Conservation (phyloP, 805 yeast species). For the Candida nonsorbophila region DNA sequence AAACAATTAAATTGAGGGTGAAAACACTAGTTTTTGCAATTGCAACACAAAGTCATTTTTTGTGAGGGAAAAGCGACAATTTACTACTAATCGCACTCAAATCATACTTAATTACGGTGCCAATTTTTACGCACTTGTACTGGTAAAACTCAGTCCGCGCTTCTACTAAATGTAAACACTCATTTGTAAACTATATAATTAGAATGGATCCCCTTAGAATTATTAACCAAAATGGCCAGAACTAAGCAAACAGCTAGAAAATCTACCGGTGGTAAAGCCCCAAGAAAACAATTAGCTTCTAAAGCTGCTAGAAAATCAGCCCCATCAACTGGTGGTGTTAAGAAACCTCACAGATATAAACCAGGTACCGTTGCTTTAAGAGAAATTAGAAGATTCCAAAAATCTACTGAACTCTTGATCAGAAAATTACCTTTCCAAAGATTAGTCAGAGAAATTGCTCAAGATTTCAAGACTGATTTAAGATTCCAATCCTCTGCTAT, state of each 20-base stretch:
- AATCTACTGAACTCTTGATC: conserved; percentile 41
- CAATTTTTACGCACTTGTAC: not conserved
- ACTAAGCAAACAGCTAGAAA: conserved; percentile 45
- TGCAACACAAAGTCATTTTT: too few species aligned
- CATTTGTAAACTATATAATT: conserved; percentile 2
- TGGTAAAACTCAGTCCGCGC: too few species aligned
- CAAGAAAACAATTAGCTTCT: conserved; percentile 45
- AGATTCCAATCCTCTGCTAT: conserved; percentile 44
- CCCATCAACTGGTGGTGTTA: conserved; percentile 43
- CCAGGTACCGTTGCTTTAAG: conserved; percentile 47
- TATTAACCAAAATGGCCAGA: conserved; percentile 32
- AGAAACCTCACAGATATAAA: conserved; percentile 47
- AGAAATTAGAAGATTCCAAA: conserved; percentile 45
- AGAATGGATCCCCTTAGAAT: conserved; percentile 1
- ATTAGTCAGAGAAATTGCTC: conserved; percentile 45
- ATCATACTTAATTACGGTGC: not conserved
- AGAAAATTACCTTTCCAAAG: conserved; percentile 46
- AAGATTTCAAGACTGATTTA: conserved; percentile 43
- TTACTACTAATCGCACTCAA: not conserved
- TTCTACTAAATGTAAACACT: not conserved
- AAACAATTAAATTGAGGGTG: too few species aligned
- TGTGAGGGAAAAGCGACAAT: too few species aligned
- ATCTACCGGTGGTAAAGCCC: conserved; percentile 46
- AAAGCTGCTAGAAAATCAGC: conserved; percentile 47
- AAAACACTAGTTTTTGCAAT: too few species aligned